Conservation (phyloP, 2,329 filamentous ascomycete genomes). For the Trichoderma asperellum region DNA sequence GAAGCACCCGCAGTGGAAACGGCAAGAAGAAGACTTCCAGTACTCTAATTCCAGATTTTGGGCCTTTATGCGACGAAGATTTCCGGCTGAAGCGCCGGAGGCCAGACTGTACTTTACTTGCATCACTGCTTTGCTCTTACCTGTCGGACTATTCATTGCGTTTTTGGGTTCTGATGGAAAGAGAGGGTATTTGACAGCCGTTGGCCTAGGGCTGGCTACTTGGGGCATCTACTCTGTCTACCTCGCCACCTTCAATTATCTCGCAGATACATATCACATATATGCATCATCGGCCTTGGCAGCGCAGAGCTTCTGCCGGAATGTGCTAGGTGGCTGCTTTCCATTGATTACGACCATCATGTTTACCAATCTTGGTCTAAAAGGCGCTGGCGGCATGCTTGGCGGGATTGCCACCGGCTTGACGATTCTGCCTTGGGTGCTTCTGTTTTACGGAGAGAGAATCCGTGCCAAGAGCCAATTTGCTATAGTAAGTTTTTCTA, state of each 20-base stretch:
- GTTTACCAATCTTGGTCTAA: conserved; percentile 73
- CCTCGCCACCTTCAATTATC: conserved; percentile 88
- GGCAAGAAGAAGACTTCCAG: conserved; percentile 32
- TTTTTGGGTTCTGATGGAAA: conserved; percentile 38
- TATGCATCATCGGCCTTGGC: conserved; percentile 87
- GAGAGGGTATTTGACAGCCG: conserved; percentile 39
- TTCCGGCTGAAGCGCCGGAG: conserved; percentile 67
- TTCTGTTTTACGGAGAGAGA: conserved; percentile 75
- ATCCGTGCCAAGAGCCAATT: conserved; percentile 79
- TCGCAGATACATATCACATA: conserved; percentile 83
- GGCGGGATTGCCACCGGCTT: conserved; percentile 71
- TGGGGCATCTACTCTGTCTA: conserved; percentile 89
- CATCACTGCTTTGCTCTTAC: conserved; percentile 73
- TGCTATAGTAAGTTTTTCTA: conserved; percentile 58
- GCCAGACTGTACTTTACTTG: conserved; percentile 83
- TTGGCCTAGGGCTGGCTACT: conserved; percentile 74
- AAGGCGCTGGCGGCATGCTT: conserved; percentile 72
- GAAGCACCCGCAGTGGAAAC: conserved; percentile 46
- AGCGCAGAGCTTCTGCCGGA: conserved; percentile 84
- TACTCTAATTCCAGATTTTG: conserved; percentile 45
- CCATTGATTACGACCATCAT: conserved; percentile 75
- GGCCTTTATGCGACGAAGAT: conserved; percentile 49
- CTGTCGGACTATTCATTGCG: conserved; percentile 70
- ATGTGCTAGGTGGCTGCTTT: conserved; percentile 79
- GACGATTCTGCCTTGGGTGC: conserved; percentile 83